Percentiles rank a stretch among this genome's conserved stretches.
Evolutionary conservation across 768 basidiomycete species (phyloP).

Genomic region (Phallus indusiatus): DNA sequence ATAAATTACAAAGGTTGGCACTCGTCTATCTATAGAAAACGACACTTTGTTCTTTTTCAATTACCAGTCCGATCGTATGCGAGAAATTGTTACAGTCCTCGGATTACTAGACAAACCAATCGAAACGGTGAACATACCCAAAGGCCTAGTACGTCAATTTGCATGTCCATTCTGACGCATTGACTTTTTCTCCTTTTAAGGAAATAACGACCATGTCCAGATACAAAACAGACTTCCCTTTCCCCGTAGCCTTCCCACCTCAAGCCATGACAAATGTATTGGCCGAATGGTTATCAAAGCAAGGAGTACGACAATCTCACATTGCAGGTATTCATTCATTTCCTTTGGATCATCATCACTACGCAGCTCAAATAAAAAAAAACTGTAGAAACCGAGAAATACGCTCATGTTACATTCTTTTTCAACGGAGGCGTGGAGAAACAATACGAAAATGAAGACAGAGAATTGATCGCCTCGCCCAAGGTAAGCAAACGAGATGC

Average conservation of each 20-base stretch:
- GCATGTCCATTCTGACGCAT: background rate
- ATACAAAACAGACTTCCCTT: constrained; percentile 88
- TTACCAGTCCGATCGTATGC: constrained; percentile 94
- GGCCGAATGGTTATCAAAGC: constrained; percentile 79
- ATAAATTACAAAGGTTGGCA: background rate
- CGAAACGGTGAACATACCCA: constrained; percentile 72
- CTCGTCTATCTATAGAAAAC: constrained; percentile 41
- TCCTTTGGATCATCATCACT: too few relatives aligned
- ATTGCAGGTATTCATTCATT: constrained; percentile 49
- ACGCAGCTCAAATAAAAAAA: too few relatives aligned
- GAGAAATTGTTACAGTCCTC: constrained; percentile 77
- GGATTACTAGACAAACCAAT: constrained; percentile 78
- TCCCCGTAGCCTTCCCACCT: constrained; percentile 88
- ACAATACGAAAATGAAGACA: constrained; percentile 74
- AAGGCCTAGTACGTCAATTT: constrained; percentile 52
- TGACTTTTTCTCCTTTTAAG: constrained; percentile 28
- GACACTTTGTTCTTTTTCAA: constrained; percentile 97
- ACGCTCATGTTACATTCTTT: constrained; percentile 96
- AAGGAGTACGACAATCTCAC: constrained; percentile 79
- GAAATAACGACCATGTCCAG: constrained; percentile 89
- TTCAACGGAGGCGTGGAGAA: constrained; percentile 97
- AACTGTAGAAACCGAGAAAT: constrained; percentile 82
- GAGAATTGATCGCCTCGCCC: constrained; percentile 84
- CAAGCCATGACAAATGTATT: constrained; percentile 90
- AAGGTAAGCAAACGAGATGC: constrained; percentile 27